These are phyloP conservation scores for Chenopodium berlandieri DNA, from an alignment of 148 eudicot genomes.

Conservation along the genomic window DNA sequence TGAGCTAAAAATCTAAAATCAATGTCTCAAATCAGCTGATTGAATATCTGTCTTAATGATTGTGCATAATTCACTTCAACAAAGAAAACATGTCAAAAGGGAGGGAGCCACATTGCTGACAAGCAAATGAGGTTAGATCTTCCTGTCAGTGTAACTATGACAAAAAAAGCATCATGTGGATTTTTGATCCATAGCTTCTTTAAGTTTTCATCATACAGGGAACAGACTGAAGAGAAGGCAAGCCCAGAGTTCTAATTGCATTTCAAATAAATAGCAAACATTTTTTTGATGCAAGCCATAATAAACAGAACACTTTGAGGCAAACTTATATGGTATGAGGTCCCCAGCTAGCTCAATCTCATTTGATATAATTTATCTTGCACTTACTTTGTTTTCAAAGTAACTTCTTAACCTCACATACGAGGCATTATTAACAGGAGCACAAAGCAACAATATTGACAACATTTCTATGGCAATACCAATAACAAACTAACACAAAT, in stretches of 20 bases:
- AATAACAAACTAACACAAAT: background rate
- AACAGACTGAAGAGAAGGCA: background rate
- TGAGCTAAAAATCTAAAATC: too few species aligned
- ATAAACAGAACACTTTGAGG: background rate
- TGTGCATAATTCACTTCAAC: too few species aligned
- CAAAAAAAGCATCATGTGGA: slow-evolving; percentile 45
- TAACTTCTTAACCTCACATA: too few species aligned
- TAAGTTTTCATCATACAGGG: slow-evolving; percentile 37
- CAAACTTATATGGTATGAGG: too few species aligned
- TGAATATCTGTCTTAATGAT: too few species aligned
- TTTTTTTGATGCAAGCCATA: background rate
- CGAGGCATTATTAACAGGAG: too few species aligned
- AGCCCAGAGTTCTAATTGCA: background rate
- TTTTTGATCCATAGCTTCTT: slow-evolving; percentile 33
- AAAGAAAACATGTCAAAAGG: background rate
- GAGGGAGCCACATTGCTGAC: background rate
- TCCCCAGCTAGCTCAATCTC: too few species aligned
- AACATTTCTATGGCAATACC: background rate
- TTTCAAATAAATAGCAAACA: background rate
- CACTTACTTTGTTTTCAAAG: too few species aligned
- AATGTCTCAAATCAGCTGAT: too few species aligned
- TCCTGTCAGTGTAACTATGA: slow-evolving; percentile 46
- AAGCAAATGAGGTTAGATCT: background rate
- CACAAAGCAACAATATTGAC: too few species aligned
- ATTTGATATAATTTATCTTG: too few species aligned